Evolutionary conservation across 192 early-diverging fungal genomes (phyloP), one percentile per base, ranked within the genome.

Genomic region (Backusella circina): DNA sequence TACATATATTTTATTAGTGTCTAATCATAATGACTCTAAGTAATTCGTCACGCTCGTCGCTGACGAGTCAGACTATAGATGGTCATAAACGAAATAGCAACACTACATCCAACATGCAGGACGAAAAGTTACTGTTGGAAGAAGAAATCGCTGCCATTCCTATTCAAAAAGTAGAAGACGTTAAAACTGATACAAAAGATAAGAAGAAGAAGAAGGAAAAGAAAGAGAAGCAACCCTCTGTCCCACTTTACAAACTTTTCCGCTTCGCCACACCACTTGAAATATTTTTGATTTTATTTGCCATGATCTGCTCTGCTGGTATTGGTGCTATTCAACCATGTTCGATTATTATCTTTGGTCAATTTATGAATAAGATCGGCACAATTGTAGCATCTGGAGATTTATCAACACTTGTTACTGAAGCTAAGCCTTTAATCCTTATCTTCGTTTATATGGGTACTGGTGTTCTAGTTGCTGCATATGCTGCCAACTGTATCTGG

Each of bases 161-260:
- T 61, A 3, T 61, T 28, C 21, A 61, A 67, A 35, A 67, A 33
- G 38, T 67, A 5, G 26, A 57, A 12, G 37, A 1, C 5, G 12
- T 30, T 16, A 13, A n/a, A 47, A 32, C 65, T 18, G 5, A 35
- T 33, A 18, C 67, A 30, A 67, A 65, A 21, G 39, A 67, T 23
- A 66, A 68, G 13, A 30, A 51, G 16, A 47, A 47, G 38, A 76
- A 71, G 37, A 67, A 74, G 50, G 77, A 71, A 18, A 76, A 81
- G 15, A 84, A 85, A 47, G 74, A 84, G 18, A 84, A 84, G 65
- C 61, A 82, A 67, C 86, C 87, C 3, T 44, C 83, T 57, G 83
- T 94, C 2, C 77, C 88, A 4, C 76, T 92, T 35, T 30, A 86
- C 18, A 77, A 90, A 78, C 83, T 96, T 12, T 95, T 89, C 73